Evolutionary conservation across 768 basidiomycete species (phyloP).

Genomic region (Lactifluus subvellereus): DNA sequence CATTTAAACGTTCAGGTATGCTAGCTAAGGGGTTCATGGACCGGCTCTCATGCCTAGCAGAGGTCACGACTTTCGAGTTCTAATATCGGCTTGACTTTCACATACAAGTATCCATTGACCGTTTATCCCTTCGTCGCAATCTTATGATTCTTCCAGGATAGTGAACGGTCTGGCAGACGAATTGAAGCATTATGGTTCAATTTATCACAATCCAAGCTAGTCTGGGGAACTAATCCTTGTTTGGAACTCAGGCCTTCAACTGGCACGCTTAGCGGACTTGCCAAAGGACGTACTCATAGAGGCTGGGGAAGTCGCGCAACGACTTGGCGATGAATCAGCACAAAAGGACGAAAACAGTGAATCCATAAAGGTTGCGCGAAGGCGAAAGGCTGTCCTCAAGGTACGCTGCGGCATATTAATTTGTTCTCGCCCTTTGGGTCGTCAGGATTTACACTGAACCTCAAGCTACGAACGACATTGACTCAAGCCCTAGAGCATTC

Average conservation of each 20-base stretch:
- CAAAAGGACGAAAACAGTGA: constrained; percentile 56
- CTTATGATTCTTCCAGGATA: constrained; percentile 43
- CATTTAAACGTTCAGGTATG: constrained; percentile 49
- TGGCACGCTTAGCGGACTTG: constrained; percentile 83
- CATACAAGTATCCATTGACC: constrained; percentile 54
- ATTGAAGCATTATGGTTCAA: constrained; percentile 64
- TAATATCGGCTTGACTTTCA: constrained; percentile 65
- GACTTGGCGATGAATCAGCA: constrained; percentile 52
- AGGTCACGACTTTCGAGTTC: constrained; percentile 46
- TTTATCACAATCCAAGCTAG: neutral
- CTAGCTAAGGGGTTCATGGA: too few species aligned
- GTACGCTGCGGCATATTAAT: constrained; percentile 34
- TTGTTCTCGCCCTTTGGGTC: neutral
- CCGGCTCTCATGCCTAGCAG: constrained; percentile 32
- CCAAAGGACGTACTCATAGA: constrained; percentile 64
- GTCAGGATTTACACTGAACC: too few species aligned
- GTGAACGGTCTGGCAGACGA: constrained; percentile 63
- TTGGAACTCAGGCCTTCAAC: constrained; percentile 61
- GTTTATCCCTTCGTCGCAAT: neutral
- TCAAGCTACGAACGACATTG: constrained; percentile 69
- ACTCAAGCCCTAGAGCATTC: constrained; percentile 69
- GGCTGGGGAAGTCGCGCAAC: constrained; percentile 53
- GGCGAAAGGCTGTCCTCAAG: constrained; percentile 63
- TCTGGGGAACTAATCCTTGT: neutral
- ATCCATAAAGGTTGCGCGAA: constrained; percentile 49